Evolutionary conservation across 805 yeast genomes (phyloP).

Genomic region (Lachancea cidri): DNA sequence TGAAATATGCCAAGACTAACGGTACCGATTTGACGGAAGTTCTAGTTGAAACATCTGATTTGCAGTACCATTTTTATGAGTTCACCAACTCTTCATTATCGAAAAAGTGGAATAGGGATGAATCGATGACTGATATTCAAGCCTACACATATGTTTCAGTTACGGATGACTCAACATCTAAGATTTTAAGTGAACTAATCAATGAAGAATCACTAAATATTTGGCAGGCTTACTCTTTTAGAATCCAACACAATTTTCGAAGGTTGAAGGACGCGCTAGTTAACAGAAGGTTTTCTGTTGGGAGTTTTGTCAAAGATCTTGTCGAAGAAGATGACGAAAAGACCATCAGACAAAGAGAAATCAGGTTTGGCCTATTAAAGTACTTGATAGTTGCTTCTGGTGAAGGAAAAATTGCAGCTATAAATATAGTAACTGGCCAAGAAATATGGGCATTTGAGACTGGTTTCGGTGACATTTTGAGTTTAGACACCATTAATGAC

Average conservation of each 20-base stretch:
- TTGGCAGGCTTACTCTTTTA: conserved; percentile 26
- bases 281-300: conserved; percentile 13
- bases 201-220: conserved; percentile 14
- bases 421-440: conserved; percentile 38
- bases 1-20: conserved; percentile 20
- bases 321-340: conserved; percentile 15
- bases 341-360: conserved; percentile 12
- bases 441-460: conserved; percentile 37
- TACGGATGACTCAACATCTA: conserved; percentile 14
- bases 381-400: conserved; percentile 38
- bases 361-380: conserved; percentile 45
- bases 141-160: conserved; percentile 29
- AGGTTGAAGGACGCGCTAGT: conserved; percentile 15
- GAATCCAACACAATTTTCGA: conserved; percentile 22
- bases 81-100: conserved; percentile 20
- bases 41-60: conserved; percentile 12
- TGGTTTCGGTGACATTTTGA: conserved; percentile 18
- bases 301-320: conserved; percentile 11
- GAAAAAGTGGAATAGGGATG: conserved; percentile 40
- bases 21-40: conserved; percentile 12
- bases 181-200: conserved; percentile 17
- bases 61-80: conserved; percentile 15
- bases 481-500: conserved; percentile 19
- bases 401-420: conserved; percentile 39
- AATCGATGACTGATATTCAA: conserved; percentile 35